A percentile compares a stretch with the other conserved stretches of the same genome.
phyloP scores from a whole-genome alignment of 2,329 filamentous ascomycete genomes.

The Fusarium fracticaudum region DNA sequence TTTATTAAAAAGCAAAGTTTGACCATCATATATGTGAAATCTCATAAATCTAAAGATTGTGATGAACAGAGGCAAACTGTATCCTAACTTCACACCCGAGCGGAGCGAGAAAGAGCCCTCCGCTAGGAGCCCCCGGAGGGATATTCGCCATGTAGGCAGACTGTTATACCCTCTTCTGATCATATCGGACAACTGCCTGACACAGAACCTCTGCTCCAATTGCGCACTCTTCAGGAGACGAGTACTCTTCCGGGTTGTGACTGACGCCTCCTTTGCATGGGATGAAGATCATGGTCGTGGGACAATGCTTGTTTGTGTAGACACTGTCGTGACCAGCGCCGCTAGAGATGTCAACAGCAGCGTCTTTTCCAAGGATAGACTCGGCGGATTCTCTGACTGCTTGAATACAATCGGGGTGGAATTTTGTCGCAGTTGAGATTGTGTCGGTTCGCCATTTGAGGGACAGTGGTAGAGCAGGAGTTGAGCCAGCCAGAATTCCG shows the following conservation, averaged over 20 bases:
- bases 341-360: conserved; percentile 46
- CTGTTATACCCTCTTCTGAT: conserved; percentile 24
- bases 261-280: conserved; percentile 47
- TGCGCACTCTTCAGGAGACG: conserved; percentile 45
- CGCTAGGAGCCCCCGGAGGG: neutral
- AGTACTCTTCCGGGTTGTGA: conserved; percentile 42
- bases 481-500: conserved; percentile 25
- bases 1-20: neutral
- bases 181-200: conserved; percentile 38
- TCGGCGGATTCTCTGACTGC: conserved; percentile 66
- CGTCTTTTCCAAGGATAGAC: conserved; percentile 50
- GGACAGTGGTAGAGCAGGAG: conserved; percentile 56
- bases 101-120: neutral
- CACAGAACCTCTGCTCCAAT: conserved; percentile 38
- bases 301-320: conserved; percentile 43
- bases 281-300: conserved; percentile 49
- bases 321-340: conserved; percentile 49
- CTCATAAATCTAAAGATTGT: accelerated
- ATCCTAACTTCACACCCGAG: conserved; percentile 26
- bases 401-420: conserved; percentile 72
- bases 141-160: accelerated
- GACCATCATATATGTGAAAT: neutral
- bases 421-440: conserved; percentile 67
- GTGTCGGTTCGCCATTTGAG: conserved; percentile 70
- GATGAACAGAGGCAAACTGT: neutral